phyloP scores from a whole-genome alignment of 768 basidiomycete species.

The Tylopilus cervinicoccineus region DNA sequence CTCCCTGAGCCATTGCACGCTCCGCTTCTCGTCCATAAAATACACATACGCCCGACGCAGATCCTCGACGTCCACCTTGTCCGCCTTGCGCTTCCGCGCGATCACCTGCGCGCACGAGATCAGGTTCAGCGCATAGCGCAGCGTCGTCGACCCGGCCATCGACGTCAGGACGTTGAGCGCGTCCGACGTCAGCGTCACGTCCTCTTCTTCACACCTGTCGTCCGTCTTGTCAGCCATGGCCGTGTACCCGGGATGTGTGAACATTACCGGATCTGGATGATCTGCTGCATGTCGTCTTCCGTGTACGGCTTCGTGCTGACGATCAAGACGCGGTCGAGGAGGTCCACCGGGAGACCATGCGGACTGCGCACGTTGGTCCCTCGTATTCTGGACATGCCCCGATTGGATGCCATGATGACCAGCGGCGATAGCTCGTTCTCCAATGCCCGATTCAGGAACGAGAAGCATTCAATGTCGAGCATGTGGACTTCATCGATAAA shows the following conservation, averaged over 20 bases:
- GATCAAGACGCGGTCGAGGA: conserved; percentile 93
- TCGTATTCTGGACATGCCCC: conserved; percentile 91
- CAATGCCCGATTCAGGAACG: conserved; percentile 93
- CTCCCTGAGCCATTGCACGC: conserved; percentile 88
- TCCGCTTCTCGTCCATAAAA: conserved; percentile 92
- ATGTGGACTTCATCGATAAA: conserved; percentile 99
- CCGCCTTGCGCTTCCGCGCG: conserved; percentile 77
- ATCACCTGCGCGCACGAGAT: conserved; percentile 91
- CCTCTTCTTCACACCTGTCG: conserved; percentile 87
- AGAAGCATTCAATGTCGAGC: conserved; percentile 99
- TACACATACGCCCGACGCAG: conserved; percentile 80
- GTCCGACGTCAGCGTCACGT: conserved; percentile 73
- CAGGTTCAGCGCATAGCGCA: conserved; percentile 91
- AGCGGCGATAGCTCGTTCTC: conserved; percentile 92
- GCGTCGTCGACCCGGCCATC: conserved; percentile 86
- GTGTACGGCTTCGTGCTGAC: conserved; percentile 88
- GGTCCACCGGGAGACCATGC: conserved; percentile 91
- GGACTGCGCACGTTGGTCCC: conserved; percentile 94
- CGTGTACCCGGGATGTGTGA: not conserved
- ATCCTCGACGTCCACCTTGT: conserved; percentile 81
- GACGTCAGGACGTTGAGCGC: conserved; percentile 78
- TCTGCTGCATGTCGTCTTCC: conserved; percentile 82
- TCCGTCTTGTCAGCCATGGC: not conserved
- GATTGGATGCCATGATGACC: conserved; percentile 98
- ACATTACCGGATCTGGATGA: conserved; percentile 81